Percentiles rank a stretch among this genome's conserved stretches.
These are phyloP conservation scores for Candida patagonica DNA, from an alignment of 805 yeast species.

Conservation along the genomic window DNA sequence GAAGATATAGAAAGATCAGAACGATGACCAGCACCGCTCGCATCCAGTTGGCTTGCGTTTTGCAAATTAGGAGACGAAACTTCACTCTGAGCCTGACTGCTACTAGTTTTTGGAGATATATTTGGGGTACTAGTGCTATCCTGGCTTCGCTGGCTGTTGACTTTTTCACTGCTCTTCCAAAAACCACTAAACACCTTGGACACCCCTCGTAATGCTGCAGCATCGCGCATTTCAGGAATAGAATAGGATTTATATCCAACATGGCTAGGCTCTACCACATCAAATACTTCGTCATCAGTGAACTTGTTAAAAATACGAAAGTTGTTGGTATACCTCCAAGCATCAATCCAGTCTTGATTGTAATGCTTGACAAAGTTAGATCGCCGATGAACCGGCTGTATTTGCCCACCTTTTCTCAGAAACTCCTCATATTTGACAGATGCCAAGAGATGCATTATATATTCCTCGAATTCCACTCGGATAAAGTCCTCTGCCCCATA, in stretches of 20 bases:
- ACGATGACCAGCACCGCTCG: background rate
- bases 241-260: slow-evolving; percentile 23
- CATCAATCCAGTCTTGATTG: slow-evolving; percentile 36
- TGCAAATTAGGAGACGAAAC: too few species aligned
- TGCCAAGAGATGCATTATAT: slow-evolving; percentile 65
- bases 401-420: slow-evolving; percentile 29
- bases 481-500: slow-evolving; percentile 82
- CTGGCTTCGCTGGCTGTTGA: too few species aligned
- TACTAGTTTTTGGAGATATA: too few species aligned
- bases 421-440: slow-evolving; percentile 63
- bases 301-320: slow-evolving; percentile 42
- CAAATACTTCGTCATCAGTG: slow-evolving; percentile 66
- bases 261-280: slow-evolving; percentile 43
- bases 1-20: slow-evolving; percentile 1
- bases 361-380: slow-evolving; percentile 35
- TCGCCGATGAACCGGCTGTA: slow-evolving; percentile 23
- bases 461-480: slow-evolving; percentile 83
- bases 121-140: too few species aligned
- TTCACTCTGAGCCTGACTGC: too few species aligned
- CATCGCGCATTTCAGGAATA: background rate
- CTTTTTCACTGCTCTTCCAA: too few species aligned
- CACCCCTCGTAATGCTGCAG: slow-evolving; percentile 9
- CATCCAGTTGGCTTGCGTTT: background rate
- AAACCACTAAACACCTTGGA: slow-evolving; percentile 23
- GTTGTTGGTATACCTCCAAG: slow-evolving; percentile 49